These are phyloP conservation scores for Metroxylon sagu DNA, from an alignment of 176 grass and related monocot species.

Conservation along the genomic window DNA sequence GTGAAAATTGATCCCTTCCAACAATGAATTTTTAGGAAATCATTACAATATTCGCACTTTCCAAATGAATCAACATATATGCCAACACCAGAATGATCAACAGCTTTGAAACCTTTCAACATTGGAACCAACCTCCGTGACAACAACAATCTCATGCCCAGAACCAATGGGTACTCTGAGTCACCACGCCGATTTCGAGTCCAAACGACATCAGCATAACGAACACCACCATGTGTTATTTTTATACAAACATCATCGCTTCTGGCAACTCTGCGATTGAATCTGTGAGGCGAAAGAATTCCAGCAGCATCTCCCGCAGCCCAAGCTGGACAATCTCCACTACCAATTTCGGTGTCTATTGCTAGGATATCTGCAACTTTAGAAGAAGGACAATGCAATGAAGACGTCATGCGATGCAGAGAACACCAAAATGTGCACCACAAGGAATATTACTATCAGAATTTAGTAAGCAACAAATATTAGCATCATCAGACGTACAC, in stretches of 20 bases:
- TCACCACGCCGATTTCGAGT: constrained; percentile 37
- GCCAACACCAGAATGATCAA: constrained; percentile 54
- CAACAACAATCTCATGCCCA: constrained; percentile 72
- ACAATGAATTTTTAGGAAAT: constrained; percentile 45
- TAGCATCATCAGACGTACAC: no score
- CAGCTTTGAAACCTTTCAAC: constrained; percentile 42
- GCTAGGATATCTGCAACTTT: no score
- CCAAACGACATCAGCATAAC: constrained; percentile 61
- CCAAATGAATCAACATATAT: constrained; percentile 57
- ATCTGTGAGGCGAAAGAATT: constrained; percentile 58
- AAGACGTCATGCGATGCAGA: no score
- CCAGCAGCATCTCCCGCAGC: constrained; percentile 54
- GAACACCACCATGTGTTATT: constrained; percentile 68
- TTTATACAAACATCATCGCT: constrained; percentile 50
- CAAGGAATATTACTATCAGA: no score
- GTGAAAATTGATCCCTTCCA: constrained; percentile 21
- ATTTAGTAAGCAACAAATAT: no score
- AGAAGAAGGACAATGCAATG: no score
- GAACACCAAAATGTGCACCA: no score
- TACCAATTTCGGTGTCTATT: constrained; percentile 37
- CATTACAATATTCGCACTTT: constrained; percentile 48
- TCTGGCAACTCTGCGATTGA: constrained; percentile 34
- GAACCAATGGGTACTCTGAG: constrained; percentile 53
- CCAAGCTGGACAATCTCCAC: constrained; percentile 52
- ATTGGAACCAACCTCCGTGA: constrained; percentile 52